Conservation (phyloP, 768 basidiomycete genomes). For the Suillus fuscotomentosus region DNA sequence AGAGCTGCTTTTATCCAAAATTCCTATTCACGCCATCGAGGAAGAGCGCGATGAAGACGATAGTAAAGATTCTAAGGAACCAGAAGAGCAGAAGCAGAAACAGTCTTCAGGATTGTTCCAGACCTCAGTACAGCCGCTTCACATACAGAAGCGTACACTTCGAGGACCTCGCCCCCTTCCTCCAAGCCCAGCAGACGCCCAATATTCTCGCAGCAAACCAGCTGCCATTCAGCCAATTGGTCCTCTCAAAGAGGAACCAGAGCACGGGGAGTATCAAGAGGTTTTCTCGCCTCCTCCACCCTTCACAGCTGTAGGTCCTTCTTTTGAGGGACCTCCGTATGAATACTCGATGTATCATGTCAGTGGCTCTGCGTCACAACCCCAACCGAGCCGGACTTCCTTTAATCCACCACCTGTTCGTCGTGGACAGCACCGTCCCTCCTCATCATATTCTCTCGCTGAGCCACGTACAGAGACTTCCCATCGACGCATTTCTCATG, state of each 20-base stretch:
- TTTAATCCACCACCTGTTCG: slow-evolving; percentile 17
- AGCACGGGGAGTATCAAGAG: slow-evolving; percentile 5
- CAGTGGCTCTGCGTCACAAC: slow-evolving; percentile 16
- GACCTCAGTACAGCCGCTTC: slow-evolving; percentile 3
- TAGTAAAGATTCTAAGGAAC: slow-evolving; percentile 8
- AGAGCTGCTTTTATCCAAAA: slow-evolving; percentile 11
- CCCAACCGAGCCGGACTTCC: slow-evolving; percentile 23
- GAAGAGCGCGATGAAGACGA: slow-evolving; percentile 21
- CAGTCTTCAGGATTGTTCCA: neutral
- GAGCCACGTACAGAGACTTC: slow-evolving; percentile 14
- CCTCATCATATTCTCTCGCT: slow-evolving; percentile 4
- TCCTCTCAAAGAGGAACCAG: slow-evolving; percentile 9
- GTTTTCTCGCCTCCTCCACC: slow-evolving; percentile 34
- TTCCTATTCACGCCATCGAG: slow-evolving; percentile 11
- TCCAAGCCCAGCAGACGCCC: slow-evolving; percentile 15
- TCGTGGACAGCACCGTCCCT: slow-evolving; percentile 9
- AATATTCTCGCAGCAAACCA: neutral
- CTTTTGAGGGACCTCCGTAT: slow-evolving; percentile 37
- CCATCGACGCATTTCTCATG: slow-evolving; percentile 21
- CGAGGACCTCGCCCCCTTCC: slow-evolving; percentile 27
- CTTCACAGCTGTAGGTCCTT: slow-evolving; percentile 30
- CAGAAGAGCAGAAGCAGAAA: slow-evolving; percentile 10
- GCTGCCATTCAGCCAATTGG: neutral
- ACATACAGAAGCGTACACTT: slow-evolving; percentile 9
- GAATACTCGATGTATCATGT: slow-evolving; percentile 22